Conservation (phyloP, 2,329 filamentous ascomycete species). For the Penicillium rolfsii region DNA sequence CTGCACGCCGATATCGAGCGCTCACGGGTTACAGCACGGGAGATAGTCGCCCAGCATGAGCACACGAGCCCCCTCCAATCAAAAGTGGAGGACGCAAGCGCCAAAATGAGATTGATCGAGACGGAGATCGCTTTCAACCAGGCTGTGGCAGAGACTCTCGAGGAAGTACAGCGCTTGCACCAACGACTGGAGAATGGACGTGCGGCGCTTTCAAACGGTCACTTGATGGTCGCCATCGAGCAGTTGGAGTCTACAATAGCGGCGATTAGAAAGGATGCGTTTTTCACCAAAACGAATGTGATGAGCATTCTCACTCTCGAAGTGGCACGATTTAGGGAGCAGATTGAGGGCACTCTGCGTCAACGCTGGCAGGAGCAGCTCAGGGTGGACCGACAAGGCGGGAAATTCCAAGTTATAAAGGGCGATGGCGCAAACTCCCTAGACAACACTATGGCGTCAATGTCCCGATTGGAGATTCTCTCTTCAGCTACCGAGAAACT, state of each 20-base stretch:
- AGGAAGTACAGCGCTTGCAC: slow-evolving; percentile 56
- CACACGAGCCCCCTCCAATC: slow-evolving; percentile 65
- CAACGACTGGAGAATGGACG: slow-evolving; percentile 53
- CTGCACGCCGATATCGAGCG: slow-evolving; percentile 83
- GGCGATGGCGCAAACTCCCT: slow-evolving; percentile 44
- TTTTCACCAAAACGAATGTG: slow-evolving; percentile 43
- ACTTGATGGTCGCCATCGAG: slow-evolving; percentile 54
- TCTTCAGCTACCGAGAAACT: slow-evolving; percentile 36
- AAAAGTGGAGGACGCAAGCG: slow-evolving; percentile 63
- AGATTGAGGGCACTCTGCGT: slow-evolving; percentile 68
- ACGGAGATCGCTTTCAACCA: slow-evolving; percentile 64
- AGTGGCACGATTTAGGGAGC: slow-evolving; percentile 66
- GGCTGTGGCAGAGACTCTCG: slow-evolving; percentile 54
- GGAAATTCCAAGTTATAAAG: slow-evolving; percentile 61
- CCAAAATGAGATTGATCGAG: slow-evolving; percentile 59
- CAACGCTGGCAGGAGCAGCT: slow-evolving; percentile 73
- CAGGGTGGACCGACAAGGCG: slow-evolving; percentile 60
- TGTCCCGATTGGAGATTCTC: slow-evolving; percentile 40
- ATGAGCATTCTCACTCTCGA: slow-evolving; percentile 64
- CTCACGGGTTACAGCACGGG: slow-evolving; percentile 75
- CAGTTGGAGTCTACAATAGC: slow-evolving; percentile 50
- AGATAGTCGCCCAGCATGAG: slow-evolving; percentile 79
- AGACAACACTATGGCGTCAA: slow-evolving; percentile 37
- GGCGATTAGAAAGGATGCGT: slow-evolving; percentile 33
- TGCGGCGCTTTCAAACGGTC: slow-evolving; percentile 48